These are phyloP conservation scores for Rhizopus stolonifer DNA, from an alignment of 371 early-diverging fungal species.

Conservation along the genomic window DNA sequence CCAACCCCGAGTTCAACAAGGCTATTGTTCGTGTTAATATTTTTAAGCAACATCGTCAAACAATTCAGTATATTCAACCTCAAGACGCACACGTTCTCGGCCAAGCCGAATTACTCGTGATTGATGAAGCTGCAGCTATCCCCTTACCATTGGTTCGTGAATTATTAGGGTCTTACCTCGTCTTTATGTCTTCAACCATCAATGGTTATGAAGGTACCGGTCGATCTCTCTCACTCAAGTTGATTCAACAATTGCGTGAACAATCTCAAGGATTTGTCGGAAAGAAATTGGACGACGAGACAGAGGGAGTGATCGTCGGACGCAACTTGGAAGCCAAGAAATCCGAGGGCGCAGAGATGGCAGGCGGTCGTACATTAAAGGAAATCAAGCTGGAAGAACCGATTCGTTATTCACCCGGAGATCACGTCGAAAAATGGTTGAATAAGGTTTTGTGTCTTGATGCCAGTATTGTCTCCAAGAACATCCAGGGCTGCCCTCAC, in stretches of 20 bases:
- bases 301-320: conserved; percentile 52
- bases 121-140: conserved; percentile 99
- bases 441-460: conserved; percentile 94
- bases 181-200: conserved; percentile 99
- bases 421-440: conserved; percentile 97
- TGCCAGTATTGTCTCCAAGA: conserved; percentile 73
- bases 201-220: conserved; percentile 99
- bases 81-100: conserved; percentile 89
- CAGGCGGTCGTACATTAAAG: conserved; percentile 78
- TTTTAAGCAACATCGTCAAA: conserved; percentile 96
- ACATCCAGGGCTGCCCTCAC: conserved; percentile 87
- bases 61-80: conserved; percentile 97
- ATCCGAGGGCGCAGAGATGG: conserved; percentile 40
- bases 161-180: conserved; percentile 92
- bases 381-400: conserved; percentile 94
- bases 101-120: conserved; percentile 96
- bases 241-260: conserved; percentile 91
- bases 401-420: conserved; percentile 92
- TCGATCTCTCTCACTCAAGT: conserved; percentile 93
- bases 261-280: conserved; percentile 81
- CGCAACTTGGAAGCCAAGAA: conserved; percentile 58
- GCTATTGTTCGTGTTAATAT: conserved; percentile 95
- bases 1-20: conserved; percentile 92
- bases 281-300: conserved; percentile 42
- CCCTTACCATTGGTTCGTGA: conserved; percentile 92